Evolutionary conservation across 2,329 filamentous ascomycete genomes (phyloP).

Genomic region (Colletotrichum eremochloae): DNA sequence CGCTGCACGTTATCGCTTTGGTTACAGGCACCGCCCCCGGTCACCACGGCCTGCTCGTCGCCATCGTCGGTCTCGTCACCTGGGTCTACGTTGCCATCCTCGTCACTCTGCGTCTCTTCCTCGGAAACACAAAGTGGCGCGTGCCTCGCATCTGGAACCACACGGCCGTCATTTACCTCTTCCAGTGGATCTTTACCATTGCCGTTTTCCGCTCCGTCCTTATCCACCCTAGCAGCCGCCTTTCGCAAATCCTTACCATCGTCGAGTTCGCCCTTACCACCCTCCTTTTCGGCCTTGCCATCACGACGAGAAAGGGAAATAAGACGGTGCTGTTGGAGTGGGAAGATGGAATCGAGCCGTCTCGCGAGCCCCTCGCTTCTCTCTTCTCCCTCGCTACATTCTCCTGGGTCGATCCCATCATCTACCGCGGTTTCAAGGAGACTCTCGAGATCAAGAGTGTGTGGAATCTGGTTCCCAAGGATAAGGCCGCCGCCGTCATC

Average conservation of each 20-base stretch:
- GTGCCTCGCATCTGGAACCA: slow-evolving; percentile 90
- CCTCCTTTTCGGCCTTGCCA: slow-evolving; percentile 79
- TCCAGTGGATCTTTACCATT: slow-evolving; percentile 83
- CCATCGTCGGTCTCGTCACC: slow-evolving; percentile 75
- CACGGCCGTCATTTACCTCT: slow-evolving; percentile 84
- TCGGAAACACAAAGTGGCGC: slow-evolving; percentile 73
- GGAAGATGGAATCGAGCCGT: slow-evolving; percentile 89
- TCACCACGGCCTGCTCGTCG: slow-evolving; percentile 68
- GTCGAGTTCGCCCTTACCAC: slow-evolving; percentile 81
- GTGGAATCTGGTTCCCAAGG: slow-evolving; percentile 90
- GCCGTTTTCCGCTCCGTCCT: slow-evolving; percentile 87
- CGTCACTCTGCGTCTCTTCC: slow-evolving; percentile 78
- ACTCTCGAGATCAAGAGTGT: slow-evolving; percentile 86
- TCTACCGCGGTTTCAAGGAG: slow-evolving; percentile 89
- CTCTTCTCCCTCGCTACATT: slow-evolving; percentile 90
- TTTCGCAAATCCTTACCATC: slow-evolving; percentile 75
- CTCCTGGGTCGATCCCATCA: slow-evolving; percentile 89
- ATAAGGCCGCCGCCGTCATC: slow-evolving; percentile 87
- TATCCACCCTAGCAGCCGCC: slow-evolving; percentile 77
- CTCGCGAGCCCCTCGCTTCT: slow-evolving; percentile 88
- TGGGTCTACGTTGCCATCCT: slow-evolving; percentile 88
- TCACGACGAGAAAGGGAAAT: slow-evolving; percentile 92
- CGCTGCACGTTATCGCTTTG: slow-evolving; percentile 75
- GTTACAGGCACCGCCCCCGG: slow-evolving; percentile 69
- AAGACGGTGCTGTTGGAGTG: slow-evolving; percentile 89